Base-by-base conservation (phyloP, 2,329 filamentous ascomycete species). In the Aureobasidium mangrovei region DNA sequence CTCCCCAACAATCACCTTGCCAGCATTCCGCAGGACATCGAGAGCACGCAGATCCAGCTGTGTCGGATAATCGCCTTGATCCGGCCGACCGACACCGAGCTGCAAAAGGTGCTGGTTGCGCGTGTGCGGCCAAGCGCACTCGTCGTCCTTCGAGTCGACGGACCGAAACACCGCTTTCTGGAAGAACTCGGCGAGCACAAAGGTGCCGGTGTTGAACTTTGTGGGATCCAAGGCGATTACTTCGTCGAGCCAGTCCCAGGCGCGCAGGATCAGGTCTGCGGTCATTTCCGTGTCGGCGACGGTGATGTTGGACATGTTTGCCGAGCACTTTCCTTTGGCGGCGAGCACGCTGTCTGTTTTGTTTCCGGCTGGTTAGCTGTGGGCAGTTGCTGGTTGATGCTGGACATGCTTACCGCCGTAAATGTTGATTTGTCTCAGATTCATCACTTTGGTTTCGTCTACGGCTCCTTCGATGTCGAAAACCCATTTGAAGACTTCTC, bases 41-140 rank as follows among this genome's bases (percentile, higher is more conserved):
- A 52, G 18, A 10, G 48, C 48, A 3, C 42, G 10, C 4, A 2
- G 10, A 7, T 41, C 48, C 48, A 52, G 18, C 5, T 35, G 2
- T 1, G 38, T 43, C 3, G 40, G 40, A 28, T 52, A 41, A 33
- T 41, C 28, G 4, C 38, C 38, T 9, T 43, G 12, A 24, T 41
- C 29, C n/a, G 27, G 2, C 33, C 38, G 35, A 1, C 48, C 48
- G 2, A 36, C 32, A 4, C 48, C 48, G 27, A 52, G 4, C 24
- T 52, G 48, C 29, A 52, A 7, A 3, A 52, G 29, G 31, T 52
- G 48, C 38, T 52, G 48, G 24, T 52, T 41, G 8, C 10, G 8
- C 7, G 48, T 52, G 9, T 52, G 48, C 18, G 48, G 48, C 48
- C 48, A 52, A 29, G 48, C 38, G 26, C 38, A 52, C 10, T 52